A percentile compares a stretch with the other conserved stretches of the same genome.
Conservation (phyloP, 225 moss, liverwort and hornwort species). For the Ulota crispa region DNA sequence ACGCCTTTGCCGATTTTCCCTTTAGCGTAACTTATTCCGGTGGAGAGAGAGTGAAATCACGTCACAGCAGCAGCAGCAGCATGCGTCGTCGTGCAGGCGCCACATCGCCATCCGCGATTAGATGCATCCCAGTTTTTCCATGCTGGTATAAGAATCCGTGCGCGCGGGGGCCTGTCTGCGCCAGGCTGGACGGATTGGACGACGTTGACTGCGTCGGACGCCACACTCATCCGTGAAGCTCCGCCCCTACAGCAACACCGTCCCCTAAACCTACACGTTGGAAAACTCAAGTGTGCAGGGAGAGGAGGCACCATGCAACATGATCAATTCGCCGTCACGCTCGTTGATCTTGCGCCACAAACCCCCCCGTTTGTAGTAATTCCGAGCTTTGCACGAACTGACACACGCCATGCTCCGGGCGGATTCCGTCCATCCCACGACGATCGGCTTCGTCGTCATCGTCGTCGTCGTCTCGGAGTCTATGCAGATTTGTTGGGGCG, state of each 20-base stretch:
- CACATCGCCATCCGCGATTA: constrained; percentile 16
- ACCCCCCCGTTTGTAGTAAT: constrained; percentile 25
- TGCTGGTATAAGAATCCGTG: neutral
- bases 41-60: neutral
- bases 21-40: too few relatives aligned
- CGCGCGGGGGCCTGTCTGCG: constrained; percentile 7
- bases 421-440: neutral
- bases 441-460: neutral
- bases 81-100: neutral
- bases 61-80: neutral
- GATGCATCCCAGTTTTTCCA: neutral
- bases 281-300: neutral
- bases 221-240: neutral
- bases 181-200: neutral
- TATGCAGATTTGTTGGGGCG: neutral
- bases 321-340: constrained; percentile 37
- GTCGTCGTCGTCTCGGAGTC: neutral
- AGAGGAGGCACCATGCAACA: constrained; percentile 29
- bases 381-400: constrained; percentile 12
- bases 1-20: too few relatives aligned
- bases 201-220: constrained; percentile 11
- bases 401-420: neutral
- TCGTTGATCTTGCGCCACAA: constrained; percentile 43
- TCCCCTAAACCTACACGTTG: constrained; percentile 27
- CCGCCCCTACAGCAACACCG: neutral